Conservation (phyloP, 2,329 filamentous ascomycete species). For the Aureobasidium sp. region DNA sequence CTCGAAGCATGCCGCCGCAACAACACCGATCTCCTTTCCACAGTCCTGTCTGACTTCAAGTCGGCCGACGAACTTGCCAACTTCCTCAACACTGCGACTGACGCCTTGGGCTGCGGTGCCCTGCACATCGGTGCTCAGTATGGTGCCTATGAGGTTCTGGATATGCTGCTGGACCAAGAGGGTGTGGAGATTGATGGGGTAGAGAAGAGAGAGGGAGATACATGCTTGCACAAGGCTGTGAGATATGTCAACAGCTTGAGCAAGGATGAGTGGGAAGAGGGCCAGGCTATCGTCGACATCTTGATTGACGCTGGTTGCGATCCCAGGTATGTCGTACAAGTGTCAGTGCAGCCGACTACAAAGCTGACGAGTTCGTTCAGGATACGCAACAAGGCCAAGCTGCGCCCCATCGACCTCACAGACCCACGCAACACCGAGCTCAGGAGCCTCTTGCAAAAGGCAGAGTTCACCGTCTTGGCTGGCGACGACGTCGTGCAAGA, state of each 20-base stretch:
- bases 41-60: slow-evolving; percentile 55
- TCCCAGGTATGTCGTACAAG: slow-evolving; percentile 32
- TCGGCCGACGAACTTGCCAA: slow-evolving; percentile 54
- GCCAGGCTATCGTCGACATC: slow-evolving; percentile 62
- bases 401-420: slow-evolving; percentile 62
- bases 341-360: neutral
- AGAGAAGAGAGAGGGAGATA: slow-evolving; percentile 63
- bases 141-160: slow-evolving; percentile 80
- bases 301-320: slow-evolving; percentile 72
- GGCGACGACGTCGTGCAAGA: slow-evolving; percentile 41
- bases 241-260: slow-evolving; percentile 65
- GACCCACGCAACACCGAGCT: slow-evolving; percentile 61
- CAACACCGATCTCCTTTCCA: slow-evolving; percentile 74
- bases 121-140: slow-evolving; percentile 81
- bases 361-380: slow-evolving; percentile 20
- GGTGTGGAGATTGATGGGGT: slow-evolving; percentile 77
- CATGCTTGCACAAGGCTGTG: slow-evolving; percentile 69
- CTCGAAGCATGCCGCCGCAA: slow-evolving; percentile 90
- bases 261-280: slow-evolving; percentile 54
- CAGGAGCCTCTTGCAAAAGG: slow-evolving; percentile 55
- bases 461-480: slow-evolving; percentile 53
- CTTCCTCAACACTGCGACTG: slow-evolving; percentile 77
- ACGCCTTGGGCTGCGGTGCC: slow-evolving; percentile 78
- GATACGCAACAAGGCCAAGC: slow-evolving; percentile 61
- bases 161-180: slow-evolving; percentile 72